Conservation (phyloP, 192 early-diverging fungal genomes). For the Coemansia brasiliensis region DNA sequence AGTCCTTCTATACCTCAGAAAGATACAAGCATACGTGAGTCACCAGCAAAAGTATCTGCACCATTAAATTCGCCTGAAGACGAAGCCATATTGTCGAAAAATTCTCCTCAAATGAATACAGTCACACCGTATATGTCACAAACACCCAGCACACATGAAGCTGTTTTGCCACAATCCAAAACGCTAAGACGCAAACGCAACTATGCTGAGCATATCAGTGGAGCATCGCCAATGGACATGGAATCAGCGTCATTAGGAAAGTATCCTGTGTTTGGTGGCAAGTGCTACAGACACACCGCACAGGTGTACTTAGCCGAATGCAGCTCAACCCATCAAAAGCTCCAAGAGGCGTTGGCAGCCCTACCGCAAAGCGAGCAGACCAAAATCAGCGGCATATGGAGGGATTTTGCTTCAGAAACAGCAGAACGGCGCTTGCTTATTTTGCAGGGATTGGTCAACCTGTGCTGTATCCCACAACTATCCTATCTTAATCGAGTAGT, state of each 20-base stretch:
- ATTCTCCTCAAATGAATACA: not conserved
- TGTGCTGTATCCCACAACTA: conserved; percentile 84
- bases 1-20: conserved; percentile 6
- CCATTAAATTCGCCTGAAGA: not conserved
- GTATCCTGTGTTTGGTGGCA: conserved; percentile 51
- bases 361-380: conserved; percentile 60
- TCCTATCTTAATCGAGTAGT: conserved; percentile 75
- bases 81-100: not conserved
- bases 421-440: conserved; percentile 66
- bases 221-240: conserved; percentile 10
- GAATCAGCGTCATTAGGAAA: conserved; percentile 32
- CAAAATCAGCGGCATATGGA: conserved; percentile 71
- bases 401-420: conserved; percentile 66
- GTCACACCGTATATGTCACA: not conserved
- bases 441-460: conserved; percentile 73
- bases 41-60: not conserved
- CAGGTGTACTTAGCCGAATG: conserved; percentile 51
- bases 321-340: conserved; percentile 34
- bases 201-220: conserved; percentile 24
- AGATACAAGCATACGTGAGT: not conserved
- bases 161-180: not conserved
- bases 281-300: conserved; percentile 56
- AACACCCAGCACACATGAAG: not conserved
- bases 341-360: conserved; percentile 60
- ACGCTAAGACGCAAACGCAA: conserved; percentile 34